These are phyloP conservation scores for Trichaptum fuscoviolaceum DNA, from an alignment of 768 basidiomycete genomes.

Conservation along the genomic window DNA sequence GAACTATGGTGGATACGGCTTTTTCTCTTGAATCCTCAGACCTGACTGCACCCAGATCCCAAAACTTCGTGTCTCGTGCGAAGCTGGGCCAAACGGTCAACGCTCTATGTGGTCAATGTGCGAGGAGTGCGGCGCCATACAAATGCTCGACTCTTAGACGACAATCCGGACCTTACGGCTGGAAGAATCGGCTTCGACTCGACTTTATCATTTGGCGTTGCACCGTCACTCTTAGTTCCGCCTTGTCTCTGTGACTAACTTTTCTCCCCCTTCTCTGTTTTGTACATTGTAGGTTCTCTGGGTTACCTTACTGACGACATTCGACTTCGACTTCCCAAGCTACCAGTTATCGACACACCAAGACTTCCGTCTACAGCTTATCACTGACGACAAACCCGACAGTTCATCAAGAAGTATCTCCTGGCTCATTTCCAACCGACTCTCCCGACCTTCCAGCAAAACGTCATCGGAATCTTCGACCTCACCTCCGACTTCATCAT, in stretches of 20 bases:
- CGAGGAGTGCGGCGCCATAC: constrained; percentile 84
- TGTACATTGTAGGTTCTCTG: neutral
- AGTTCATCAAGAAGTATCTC: neutral
- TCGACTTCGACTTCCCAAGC: neutral
- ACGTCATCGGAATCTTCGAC: neutral
- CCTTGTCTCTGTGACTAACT: neutral
- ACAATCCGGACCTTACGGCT: neutral
- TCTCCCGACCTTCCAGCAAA: neutral
- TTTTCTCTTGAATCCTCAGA: constrained; percentile 28
- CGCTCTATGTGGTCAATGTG: constrained; percentile 86
- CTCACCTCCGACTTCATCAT: neutral
- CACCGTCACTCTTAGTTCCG: neutral
- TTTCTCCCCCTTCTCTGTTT: neutral
- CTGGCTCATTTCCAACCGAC: neutral
- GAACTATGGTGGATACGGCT: constrained; percentile 1
- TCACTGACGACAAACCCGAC: neutral
- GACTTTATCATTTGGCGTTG: neutral
- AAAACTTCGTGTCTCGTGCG: constrained; percentile 75
- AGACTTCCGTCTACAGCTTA: neutral
- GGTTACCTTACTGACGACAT: neutral
- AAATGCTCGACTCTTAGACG: constrained; percentile 63
- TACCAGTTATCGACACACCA: neutral
- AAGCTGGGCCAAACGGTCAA: constrained; percentile 61
- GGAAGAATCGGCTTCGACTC: neutral
- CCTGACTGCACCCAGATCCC: constrained; percentile 74